A percentile compares a stretch with the other conserved stretches of the same genome.
Conservation (phyloP, 805 yeast genomes). For the Candida patagonica region DNA sequence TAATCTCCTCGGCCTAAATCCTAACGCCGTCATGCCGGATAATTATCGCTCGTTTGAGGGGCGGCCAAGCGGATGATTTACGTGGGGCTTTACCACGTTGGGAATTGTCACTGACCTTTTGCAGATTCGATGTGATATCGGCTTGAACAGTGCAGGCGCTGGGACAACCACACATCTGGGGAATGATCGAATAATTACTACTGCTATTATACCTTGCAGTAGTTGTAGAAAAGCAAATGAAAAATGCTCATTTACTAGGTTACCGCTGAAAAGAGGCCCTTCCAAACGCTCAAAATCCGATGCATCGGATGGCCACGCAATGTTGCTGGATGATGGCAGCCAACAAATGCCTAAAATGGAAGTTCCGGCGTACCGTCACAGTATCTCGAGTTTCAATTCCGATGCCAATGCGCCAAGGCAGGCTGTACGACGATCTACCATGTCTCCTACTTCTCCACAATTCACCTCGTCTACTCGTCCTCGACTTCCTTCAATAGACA, state of each 20-base stretch:
- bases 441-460: too few species aligned
- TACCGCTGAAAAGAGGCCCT: slow-evolving; percentile 57
- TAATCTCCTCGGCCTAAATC: slow-evolving; percentile 6
- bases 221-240: slow-evolving; percentile 45
- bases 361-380: too few species aligned
- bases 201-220: slow-evolving; percentile 32
- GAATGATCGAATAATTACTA: slow-evolving; percentile 23
- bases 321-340: too few species aligned
- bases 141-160: not conserved
- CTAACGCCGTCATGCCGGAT: slow-evolving; percentile 4
- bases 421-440: too few species aligned
- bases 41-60: not conserved
- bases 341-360: too few species aligned
- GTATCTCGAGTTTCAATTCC: too few species aligned
- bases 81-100: not conserved
- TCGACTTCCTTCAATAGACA: slow-evolving; percentile 21
- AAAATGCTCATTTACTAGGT: slow-evolving; percentile 44
- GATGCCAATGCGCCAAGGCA: too few species aligned
- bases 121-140: slow-evolving; percentile 29
- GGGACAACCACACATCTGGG: not conserved
- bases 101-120: not conserved
- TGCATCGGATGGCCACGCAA: too few species aligned
- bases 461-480: too few species aligned
- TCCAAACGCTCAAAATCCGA: slow-evolving; percentile 37
- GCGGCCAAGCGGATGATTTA: not conserved